Conservation (phyloP, 2,329 filamentous ascomycete genomes). For the Talaromyces sp. region DNA sequence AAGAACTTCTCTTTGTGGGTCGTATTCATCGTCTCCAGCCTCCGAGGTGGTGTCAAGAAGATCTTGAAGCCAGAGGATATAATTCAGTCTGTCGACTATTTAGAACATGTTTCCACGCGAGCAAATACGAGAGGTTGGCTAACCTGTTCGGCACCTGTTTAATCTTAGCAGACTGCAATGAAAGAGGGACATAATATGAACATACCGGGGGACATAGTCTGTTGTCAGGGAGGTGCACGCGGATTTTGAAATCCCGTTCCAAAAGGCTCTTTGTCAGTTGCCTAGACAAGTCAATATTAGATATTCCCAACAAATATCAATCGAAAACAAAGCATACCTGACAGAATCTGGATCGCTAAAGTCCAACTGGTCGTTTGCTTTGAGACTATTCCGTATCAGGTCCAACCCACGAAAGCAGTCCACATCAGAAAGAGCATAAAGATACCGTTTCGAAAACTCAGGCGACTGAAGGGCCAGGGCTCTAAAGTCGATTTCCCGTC, state of each 20-base stretch:
- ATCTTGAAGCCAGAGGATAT: slow-evolving; percentile 81
- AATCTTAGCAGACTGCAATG: not conserved
- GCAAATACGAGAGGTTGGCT: slow-evolving; percentile 1
- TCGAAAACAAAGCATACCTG: slow-evolving; percentile 47
- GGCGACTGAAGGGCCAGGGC: slow-evolving; percentile 54
- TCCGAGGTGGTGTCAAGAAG: slow-evolving; percentile 66
- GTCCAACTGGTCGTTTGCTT: slow-evolving; percentile 60
- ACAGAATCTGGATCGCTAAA: slow-evolving; percentile 75
- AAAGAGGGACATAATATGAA: not conserved
- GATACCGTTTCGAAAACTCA: slow-evolving; percentile 56
- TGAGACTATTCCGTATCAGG: slow-evolving; percentile 38
- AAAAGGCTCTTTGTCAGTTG: slow-evolving; percentile 74
- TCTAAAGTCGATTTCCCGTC: slow-evolving; percentile 57
- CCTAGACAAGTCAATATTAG: slow-evolving; percentile 27
- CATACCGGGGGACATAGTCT: slow-evolving; percentile 79
- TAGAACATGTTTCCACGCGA: slow-evolving; percentile 7
- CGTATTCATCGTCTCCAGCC: slow-evolving; percentile 45
- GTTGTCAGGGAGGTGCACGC: slow-evolving; percentile 66
- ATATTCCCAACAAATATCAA: slow-evolving; percentile 3
- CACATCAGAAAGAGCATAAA: not conserved
- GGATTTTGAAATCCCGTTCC: slow-evolving; percentile 66
- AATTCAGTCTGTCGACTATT: slow-evolving; percentile 65
- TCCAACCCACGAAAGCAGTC: not conserved
- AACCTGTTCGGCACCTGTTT: slow-evolving; percentile 44
- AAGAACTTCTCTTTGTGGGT: slow-evolving; percentile 51